phyloP scores from a whole-genome alignment of 495 filamentous ascomycete species.

The Xanthoparmelia taractica region DNA sequence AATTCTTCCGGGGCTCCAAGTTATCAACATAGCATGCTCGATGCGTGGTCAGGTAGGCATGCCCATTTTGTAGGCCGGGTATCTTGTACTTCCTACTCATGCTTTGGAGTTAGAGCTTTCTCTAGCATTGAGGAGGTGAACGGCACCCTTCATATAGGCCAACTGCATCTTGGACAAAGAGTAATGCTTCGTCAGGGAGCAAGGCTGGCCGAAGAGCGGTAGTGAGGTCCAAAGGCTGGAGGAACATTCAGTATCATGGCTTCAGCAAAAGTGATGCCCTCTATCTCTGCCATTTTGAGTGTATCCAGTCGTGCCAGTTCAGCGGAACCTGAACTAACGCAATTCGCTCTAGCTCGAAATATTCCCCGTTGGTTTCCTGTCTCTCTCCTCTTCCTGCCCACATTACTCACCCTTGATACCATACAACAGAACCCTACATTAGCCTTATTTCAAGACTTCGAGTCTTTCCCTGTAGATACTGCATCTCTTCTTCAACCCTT shows the following conservation, averaged over 20 bases:
- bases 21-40: conserved; percentile 92
- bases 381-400: background rate
- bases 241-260: conserved; percentile 67
- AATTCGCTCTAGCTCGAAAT: no score
- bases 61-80: conserved; percentile 87
- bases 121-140: background rate
- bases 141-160: conserved; percentile 91
- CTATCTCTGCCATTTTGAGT: background rate
- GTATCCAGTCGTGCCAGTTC: background rate
- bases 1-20: conserved; percentile 75
- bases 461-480: background rate
- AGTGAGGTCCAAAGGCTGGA: conserved; percentile 89
- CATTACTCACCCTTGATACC: background rate
- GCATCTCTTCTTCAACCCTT: background rate
- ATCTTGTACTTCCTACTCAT: conserved; percentile 79
- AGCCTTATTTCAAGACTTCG: background rate
- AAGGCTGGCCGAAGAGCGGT: conserved; percentile 87
- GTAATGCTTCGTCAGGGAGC: conserved; percentile 77
- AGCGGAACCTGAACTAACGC: conserved; percentile 2
- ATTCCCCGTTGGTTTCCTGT: no score
- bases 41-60: conserved; percentile 92
- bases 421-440: background rate
- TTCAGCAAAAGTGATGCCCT: conserved; percentile 12
- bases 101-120: conserved; percentile 3
- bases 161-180: conserved; percentile 96